Base-by-base conservation (phyloP, 306 rosid species). In the Trifolium dubium region DNA sequence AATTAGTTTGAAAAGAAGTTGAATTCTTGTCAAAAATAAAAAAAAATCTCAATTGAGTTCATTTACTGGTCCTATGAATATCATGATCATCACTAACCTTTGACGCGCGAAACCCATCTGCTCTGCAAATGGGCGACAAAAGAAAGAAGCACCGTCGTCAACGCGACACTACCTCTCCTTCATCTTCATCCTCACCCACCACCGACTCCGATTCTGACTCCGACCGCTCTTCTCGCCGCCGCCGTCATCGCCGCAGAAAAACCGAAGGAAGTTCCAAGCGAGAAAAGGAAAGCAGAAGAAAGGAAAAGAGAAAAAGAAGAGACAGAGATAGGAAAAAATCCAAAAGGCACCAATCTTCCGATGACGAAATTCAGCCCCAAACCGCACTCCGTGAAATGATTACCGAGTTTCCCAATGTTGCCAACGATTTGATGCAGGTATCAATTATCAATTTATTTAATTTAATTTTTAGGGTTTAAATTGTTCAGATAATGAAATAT, bases 371-470 rank as follows among this genome's bases (percentile, higher is more conserved):
- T 79, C 80, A 85, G 6, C 93, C 97, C 31, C 80, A 83, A 77
- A 61, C 50, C 3, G 83, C 77, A 31, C 51, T 91, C 29, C 78
- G 64, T 6, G 84, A 84, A 32, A 76, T 93, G 86, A 75, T 91
- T 87, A 80, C 30, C 12, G 85, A 85, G 66, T 93, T 93, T 44
- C 97, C 97, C 56, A 84, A 82, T 46, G 92, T 84, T 54, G 92
- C 84, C 74, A 84, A 77, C 76, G 95, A 93, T 68, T 85, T 93
- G 82, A 85, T 80, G 54, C 91, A 81, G 98, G 98, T 93, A 59
- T 19, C 6, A 44, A 44, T 23, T 23, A 23, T 23, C 23, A 23
- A 23, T 23, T 23, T 23, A 0, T 23, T 54, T 8, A 0, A 6
- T 49, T 78, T 0, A 37, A 2, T 35, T 5, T 8, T 39, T 63